These are phyloP conservation scores for Neurospora sp. DNA, from an alignment of 495 filamentous ascomycete species.

Conservation along the genomic window DNA sequence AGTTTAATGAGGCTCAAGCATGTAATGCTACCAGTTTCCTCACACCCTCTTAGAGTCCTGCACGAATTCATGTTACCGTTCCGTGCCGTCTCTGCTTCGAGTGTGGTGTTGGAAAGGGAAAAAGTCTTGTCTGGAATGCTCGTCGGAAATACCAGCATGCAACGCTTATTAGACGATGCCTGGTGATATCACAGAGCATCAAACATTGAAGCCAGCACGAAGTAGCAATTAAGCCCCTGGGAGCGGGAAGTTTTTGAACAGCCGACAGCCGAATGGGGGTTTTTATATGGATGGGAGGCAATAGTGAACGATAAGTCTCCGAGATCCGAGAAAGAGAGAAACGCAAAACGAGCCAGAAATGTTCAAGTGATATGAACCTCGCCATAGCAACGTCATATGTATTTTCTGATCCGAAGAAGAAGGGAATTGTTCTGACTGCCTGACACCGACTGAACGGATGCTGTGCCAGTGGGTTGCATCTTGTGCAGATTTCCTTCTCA, in stretches of 20 bases:
- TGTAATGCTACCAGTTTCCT: not conserved
- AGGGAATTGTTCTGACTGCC: not conserved
- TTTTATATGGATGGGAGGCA: not conserved
- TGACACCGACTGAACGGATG: not conserved
- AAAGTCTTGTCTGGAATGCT: not conserved
- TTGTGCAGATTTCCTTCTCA: not conserved
- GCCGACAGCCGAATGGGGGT: not conserved
- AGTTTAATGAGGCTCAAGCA: not conserved
- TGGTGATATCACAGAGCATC: not conserved
- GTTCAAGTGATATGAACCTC: not conserved
- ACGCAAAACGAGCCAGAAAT: not conserved
- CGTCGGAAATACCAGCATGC: not conserved
- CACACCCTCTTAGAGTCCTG: not conserved
- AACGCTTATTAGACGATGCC: not conserved
- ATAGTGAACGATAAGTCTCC: not conserved
- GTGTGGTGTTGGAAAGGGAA: not conserved
- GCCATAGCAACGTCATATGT: not conserved
- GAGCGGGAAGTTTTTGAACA: not conserved
- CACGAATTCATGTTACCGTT: not conserved
- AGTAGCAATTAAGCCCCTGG: not conserved
- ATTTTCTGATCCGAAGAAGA: not conserved
- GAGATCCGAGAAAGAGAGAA: not conserved
- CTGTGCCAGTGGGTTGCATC: not conserved
- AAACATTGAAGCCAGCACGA: not conserved
- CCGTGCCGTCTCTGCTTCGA: not conserved